Percentiles rank a stretch among this genome's conserved stretches.
Evolutionary conservation across 129 eudicot species (phyloP).

Genomic region (Glebionis coronaria): DNA sequence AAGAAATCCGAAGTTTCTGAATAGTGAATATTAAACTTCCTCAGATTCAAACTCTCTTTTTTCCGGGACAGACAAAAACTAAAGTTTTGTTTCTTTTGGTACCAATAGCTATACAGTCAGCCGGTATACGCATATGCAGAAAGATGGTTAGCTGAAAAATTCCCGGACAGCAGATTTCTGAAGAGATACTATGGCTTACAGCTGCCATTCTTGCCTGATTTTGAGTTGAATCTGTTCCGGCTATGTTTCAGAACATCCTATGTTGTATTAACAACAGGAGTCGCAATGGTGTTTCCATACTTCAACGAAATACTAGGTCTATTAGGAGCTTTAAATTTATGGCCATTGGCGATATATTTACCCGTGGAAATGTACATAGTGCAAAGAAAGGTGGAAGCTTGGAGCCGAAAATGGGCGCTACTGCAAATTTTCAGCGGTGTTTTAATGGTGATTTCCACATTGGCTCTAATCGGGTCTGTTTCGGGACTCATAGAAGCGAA

Average conservation of each 20-base stretch:
- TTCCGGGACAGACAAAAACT: not conserved
- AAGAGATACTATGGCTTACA: conserved; percentile 29
- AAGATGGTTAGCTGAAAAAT: conserved; percentile 39
- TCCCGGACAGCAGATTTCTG: conserved; percentile 42
- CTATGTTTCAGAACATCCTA: conserved; percentile 59
- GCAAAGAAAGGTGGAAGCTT: conserved; percentile 50
- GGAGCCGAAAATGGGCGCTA: conserved; percentile 57
- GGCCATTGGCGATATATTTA: conserved; percentile 74
- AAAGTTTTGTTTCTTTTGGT: not conserved
- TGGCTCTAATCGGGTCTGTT: conserved; percentile 62
- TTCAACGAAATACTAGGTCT: conserved; percentile 77
- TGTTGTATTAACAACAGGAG: conserved; percentile 58
- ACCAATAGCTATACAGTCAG: conserved; percentile 60
- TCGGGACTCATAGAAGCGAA: conserved; percentile 57
- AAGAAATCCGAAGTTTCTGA: no score
- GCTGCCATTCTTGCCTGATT: conserved; percentile 48
- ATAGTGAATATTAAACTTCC: not conserved
- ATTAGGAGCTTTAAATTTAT: conserved; percentile 64
- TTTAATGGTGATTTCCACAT: conserved; percentile 42
- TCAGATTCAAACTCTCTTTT: not conserved
- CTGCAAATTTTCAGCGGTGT: conserved; percentile 52
- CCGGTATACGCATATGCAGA: conserved; percentile 68
- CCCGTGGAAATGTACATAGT: conserved; percentile 67
- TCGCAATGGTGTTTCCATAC: conserved; percentile 65
- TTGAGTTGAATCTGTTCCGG: conserved; percentile 53